Evolutionary conservation across 148 eudicot species (phyloP).

Genomic region (Chenopodium quinoa): DNA sequence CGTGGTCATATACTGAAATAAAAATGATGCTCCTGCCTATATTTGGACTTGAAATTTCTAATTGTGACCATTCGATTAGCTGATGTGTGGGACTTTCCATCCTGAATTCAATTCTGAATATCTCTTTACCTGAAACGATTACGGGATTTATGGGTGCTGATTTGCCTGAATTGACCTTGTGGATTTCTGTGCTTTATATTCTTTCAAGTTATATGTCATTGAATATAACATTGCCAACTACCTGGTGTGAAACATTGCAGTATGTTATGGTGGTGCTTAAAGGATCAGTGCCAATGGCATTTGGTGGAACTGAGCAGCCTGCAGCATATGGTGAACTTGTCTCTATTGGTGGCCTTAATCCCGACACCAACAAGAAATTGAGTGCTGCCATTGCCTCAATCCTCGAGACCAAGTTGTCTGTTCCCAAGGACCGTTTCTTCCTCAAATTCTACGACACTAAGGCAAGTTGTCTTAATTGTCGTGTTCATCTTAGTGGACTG

Average conservation of each 20-base stretch:
- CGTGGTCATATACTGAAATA: not conserved
- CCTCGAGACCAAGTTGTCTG: constrained; percentile 71
- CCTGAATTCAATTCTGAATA: no score
- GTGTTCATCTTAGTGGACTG: constrained; percentile 9
- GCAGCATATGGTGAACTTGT: constrained; percentile 95
- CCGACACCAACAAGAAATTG: constrained; percentile 87
- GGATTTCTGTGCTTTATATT: not conserved
- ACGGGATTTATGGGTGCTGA: no score
- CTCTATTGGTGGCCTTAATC: constrained; percentile 82
- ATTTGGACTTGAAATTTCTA: not conserved
- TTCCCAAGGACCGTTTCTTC: constrained; percentile 73
- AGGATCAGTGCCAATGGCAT: constrained; percentile 89
- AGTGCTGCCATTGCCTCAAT: constrained; percentile 80
- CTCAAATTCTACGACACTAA: constrained; percentile 86
- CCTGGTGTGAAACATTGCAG: constrained; percentile 36
- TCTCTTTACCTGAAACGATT: no score
- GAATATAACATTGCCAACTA: not conserved
- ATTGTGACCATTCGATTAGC: no score
- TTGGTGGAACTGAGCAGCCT: constrained; percentile 93
- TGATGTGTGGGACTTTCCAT: not conserved
- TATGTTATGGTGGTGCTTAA: constrained; percentile 95
- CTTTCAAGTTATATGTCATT: not conserved
- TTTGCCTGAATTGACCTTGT: not conserved
- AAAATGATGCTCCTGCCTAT: not conserved
- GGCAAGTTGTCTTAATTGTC: constrained; percentile 39